Evolutionary conservation across 176 grass and related monocot genomes (phyloP).

Genomic region (Eremochloa ophiuroides): DNA sequence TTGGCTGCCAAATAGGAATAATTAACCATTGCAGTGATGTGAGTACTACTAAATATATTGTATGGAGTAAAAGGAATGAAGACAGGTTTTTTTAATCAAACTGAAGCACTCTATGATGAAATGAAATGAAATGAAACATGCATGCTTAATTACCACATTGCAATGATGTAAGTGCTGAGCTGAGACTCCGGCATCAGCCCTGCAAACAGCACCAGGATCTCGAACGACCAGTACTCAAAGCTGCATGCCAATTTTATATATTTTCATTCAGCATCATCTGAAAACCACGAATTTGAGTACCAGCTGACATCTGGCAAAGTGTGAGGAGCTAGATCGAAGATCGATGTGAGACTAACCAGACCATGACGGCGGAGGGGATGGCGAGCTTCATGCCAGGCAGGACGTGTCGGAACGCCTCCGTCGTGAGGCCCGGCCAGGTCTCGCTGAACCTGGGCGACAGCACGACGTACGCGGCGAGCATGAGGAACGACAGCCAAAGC

Average conservation of each 20-base stretch:
- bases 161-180: conserved; percentile 54
- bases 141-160: conserved; percentile 51
- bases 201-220: conserved; percentile 49
- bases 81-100: not conserved
- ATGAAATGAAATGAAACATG: not conserved
- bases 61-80: not conserved
- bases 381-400: conserved; percentile 41
- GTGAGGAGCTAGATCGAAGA: too few relatives aligned
- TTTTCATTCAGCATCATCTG: not conserved
- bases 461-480: conserved; percentile 29
- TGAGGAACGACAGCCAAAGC: conserved; percentile 32
- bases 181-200: conserved; percentile 53
- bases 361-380: conserved; percentile 51
- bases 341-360: conserved; percentile 42
- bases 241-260: conserved; percentile 12
- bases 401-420: conserved; percentile 36
- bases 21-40: not conserved
- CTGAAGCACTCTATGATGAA: not conserved
- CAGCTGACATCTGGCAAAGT: too few relatives aligned
- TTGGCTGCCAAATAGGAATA: conserved; percentile 17
- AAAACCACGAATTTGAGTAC: not conserved
- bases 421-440: conserved; percentile 33
- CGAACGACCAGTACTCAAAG: conserved; percentile 59
- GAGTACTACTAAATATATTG: not conserved
- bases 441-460: conserved; percentile 17